These are phyloP conservation scores for Talaromyces trachyspermus DNA, from an alignment of 495 filamentous ascomycete genomes.

Conservation along the genomic window DNA sequence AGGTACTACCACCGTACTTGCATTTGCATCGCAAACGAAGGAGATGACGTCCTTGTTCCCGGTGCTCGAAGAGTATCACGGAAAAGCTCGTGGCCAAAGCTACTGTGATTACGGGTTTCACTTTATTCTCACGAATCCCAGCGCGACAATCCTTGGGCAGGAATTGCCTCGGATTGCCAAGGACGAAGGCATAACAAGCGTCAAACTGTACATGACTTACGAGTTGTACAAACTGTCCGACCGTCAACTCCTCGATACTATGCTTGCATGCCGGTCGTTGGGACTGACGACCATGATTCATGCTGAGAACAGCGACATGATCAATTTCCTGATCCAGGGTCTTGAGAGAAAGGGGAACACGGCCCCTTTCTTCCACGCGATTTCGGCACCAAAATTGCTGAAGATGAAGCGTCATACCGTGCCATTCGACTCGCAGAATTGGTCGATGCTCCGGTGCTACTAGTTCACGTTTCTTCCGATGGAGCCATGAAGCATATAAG, in stretches of 20 bases:
- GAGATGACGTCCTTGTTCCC: slow-evolving; percentile 38
- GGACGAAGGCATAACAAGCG: slow-evolving; percentile 45
- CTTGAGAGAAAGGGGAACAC: slow-evolving; percentile 34
- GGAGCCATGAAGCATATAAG: slow-evolving; percentile 43
- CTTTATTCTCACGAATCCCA: slow-evolving; percentile 47
- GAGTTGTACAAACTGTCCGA: slow-evolving; percentile 46
- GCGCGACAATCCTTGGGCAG: slow-evolving; percentile 25
- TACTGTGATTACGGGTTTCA: slow-evolving; percentile 57
- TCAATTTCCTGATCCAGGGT: slow-evolving; percentile 39
- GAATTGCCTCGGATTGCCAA: slow-evolving; percentile 35
- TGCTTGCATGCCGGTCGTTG: slow-evolving; percentile 38
- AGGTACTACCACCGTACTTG: slow-evolving; percentile 52
- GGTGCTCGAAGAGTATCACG: slow-evolving; percentile 41
- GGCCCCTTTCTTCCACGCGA: slow-evolving; percentile 50
- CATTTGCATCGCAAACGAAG: slow-evolving; percentile 50
- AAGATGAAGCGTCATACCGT: slow-evolving; percentile 51
- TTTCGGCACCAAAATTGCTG: slow-evolving; percentile 46
- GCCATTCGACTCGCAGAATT: slow-evolving; percentile 48
- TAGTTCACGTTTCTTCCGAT: slow-evolving; percentile 51
- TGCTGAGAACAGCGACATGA: slow-evolving; percentile 51
- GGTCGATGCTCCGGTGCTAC: slow-evolving; percentile 46
- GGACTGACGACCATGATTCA: slow-evolving; percentile 55
- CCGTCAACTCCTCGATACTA: slow-evolving; percentile 49
- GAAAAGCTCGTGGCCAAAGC: slow-evolving; percentile 34
- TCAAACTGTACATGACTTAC: slow-evolving; percentile 63